Percentiles rank a stretch among this genome's conserved stretches.
Evolutionary conservation across 345 rosid species (phyloP).

Genomic region (Brassica nigra): DNA sequence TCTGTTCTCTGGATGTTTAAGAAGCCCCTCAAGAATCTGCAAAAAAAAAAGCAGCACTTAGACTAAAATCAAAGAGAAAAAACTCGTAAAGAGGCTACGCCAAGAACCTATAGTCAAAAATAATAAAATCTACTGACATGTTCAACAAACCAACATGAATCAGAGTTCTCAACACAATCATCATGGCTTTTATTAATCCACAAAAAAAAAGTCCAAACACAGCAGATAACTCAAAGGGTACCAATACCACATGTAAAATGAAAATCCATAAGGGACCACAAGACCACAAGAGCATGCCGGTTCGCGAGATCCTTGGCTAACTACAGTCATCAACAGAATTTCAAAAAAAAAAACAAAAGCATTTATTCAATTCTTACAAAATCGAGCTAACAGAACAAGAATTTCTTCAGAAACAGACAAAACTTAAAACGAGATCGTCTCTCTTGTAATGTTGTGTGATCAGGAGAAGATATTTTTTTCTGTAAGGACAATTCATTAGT

Average conservation of each 20-base stretch:
- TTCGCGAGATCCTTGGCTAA: background rate
- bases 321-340: no score
- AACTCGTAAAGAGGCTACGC: background rate
- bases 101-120: background rate
- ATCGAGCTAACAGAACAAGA: background rate
- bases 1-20: slow-evolving; percentile 87
- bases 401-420: background rate
- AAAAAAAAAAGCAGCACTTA: slow-evolving; percentile 30
- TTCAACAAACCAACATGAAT: slow-evolving; percentile 23
- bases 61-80: background rate
- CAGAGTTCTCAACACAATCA: background rate
- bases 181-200: background rate
- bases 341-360: background rate
- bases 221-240: slow-evolving; percentile 8
- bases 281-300: no score
- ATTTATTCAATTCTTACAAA: background rate
- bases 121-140: background rate
- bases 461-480: slow-evolving; percentile 1
- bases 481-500: background rate
- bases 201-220: no score
- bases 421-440: background rate
- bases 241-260: background rate
- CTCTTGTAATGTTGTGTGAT: background rate
- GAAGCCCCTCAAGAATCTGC: slow-evolving; percentile 92
- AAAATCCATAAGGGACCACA: background rate